These are phyloP conservation scores for Allium sativum DNA, from an alignment of 106 monocot genomes.

Conservation along the genomic window DNA sequence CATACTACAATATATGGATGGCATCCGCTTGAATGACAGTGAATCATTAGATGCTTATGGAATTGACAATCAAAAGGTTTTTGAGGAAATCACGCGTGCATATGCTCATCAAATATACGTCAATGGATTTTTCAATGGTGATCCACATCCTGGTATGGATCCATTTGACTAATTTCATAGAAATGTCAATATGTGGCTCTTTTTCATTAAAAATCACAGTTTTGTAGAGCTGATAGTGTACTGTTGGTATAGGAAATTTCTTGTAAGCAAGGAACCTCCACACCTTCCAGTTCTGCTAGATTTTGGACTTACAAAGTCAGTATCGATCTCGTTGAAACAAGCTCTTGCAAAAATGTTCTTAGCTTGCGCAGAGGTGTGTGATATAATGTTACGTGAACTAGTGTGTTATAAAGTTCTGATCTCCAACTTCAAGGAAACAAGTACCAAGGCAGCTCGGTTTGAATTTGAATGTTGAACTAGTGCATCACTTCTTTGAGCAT, in stretches of 20 bases:
- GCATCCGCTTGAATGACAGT: slow-evolving; percentile 83
- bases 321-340: slow-evolving; percentile 82
- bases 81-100: slow-evolving; percentile 98
- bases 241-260: slow-evolving; percentile 70
- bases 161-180: neutral
- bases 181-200: neutral
- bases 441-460: too few species aligned
- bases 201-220: neutral
- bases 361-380: slow-evolving; percentile 59
- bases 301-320: slow-evolving; percentile 90
- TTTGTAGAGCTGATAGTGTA: slow-evolving; percentile 2
- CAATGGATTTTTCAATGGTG: slow-evolving; percentile 99
- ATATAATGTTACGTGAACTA: too few species aligned
- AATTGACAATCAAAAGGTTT: slow-evolving; percentile 82
- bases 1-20: slow-evolving; percentile 94
- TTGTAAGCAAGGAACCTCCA: slow-evolving; percentile 84
- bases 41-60: slow-evolving; percentile 60
- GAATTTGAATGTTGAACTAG: too few species aligned
- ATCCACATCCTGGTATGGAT: slow-evolving; percentile 93
- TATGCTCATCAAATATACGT: slow-evolving; percentile 99
- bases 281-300: slow-evolving; percentile 92
- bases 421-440: too few species aligned
- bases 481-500: too few species aligned
- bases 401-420: too few species aligned
- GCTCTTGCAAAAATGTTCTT: slow-evolving; percentile 99